Conservation (phyloP, 2,329 filamentous ascomycete species). For the Zasmidium cellare region DNA sequence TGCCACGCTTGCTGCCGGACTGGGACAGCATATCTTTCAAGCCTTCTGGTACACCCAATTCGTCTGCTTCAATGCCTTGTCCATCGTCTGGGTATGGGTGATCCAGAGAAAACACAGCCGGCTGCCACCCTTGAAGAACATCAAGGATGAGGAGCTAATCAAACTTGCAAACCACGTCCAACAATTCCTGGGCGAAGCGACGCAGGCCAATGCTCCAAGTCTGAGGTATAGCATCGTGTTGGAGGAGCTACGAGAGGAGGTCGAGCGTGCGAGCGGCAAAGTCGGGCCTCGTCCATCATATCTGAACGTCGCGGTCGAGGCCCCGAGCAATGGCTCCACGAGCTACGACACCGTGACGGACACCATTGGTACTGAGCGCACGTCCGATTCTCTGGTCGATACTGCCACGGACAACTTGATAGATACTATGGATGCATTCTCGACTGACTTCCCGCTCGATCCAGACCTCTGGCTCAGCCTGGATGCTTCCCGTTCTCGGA, state of each 20-base stretch:
- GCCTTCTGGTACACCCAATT: slow-evolving; percentile 52
- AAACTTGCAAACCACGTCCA: slow-evolving; percentile 51
- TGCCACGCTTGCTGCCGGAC: slow-evolving; percentile 40
- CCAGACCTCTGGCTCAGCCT: slow-evolving; percentile 32
- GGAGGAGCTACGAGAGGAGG: slow-evolving; percentile 51
- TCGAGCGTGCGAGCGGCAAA: slow-evolving; percentile 26
- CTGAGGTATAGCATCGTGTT: slow-evolving; percentile 55
- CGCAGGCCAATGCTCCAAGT: slow-evolving; percentile 44
- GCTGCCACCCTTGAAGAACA: slow-evolving; percentile 13
- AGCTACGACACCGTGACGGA: neutral
- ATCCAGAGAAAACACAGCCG: slow-evolving; percentile 44
- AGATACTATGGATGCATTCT: slow-evolving; percentile 10
- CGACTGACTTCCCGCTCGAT: slow-evolving; percentile 28
- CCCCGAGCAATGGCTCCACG: neutral
- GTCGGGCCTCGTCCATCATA: slow-evolving; percentile 3
- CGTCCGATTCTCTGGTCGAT: slow-evolving; percentile 5
- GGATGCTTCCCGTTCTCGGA: slow-evolving; percentile 32
- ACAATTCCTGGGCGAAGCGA: slow-evolving; percentile 43
- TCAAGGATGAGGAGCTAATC: slow-evolving; percentile 35
- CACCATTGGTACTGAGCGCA: neutral
- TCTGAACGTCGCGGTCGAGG: slow-evolving; percentile 8
- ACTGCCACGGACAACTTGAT: slow-evolving; percentile 5
- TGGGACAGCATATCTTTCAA: slow-evolving; percentile 42
- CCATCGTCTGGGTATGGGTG: slow-evolving; percentile 56
- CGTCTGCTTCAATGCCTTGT: slow-evolving; percentile 41